phyloP scores from a whole-genome alignment of 768 basidiomycete genomes.

The Agaricus subrufescens region DNA sequence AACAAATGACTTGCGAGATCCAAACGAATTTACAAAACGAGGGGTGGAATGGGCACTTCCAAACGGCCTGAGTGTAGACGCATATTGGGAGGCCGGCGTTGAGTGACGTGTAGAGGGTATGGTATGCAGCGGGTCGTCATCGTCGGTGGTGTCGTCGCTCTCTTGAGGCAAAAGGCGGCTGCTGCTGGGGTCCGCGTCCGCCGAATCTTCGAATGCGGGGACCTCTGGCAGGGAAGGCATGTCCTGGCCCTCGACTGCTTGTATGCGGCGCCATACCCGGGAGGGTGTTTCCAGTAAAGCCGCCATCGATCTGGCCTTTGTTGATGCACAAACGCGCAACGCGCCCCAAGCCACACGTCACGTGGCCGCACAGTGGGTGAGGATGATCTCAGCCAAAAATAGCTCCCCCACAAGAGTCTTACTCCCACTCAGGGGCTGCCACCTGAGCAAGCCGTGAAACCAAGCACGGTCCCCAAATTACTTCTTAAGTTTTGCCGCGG shows the following conservation, averaged over 20 bases:
- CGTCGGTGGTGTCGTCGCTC: conserved; percentile 26
- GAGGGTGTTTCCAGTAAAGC: conserved; percentile 76
- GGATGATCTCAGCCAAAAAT: too few relatives aligned
- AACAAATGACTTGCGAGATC: conserved; percentile 45
- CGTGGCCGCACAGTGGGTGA: conserved; percentile 1
- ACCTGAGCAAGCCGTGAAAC: too few relatives aligned
- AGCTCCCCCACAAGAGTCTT: background rate
- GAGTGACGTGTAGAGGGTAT: conserved; percentile 57
- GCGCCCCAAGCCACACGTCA: background rate
- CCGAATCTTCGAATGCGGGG: conserved; percentile 66
- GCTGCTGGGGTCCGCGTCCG: conserved; percentile 26
- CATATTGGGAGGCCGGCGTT: conserved; percentile 53
- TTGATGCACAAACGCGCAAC: background rate
- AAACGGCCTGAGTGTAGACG: conserved; percentile 42
- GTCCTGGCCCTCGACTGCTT: conserved; percentile 67
- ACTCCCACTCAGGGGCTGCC: background rate
- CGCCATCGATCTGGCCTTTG: conserved; percentile 28
- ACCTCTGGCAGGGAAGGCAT: conserved; percentile 82
- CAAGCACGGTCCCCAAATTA: too few relatives aligned
- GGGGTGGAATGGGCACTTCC: conserved; percentile 43
- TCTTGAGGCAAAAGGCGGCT: conserved; percentile 21
- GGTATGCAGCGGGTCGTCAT: conserved; percentile 35
- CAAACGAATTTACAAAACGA: conserved; percentile 45
- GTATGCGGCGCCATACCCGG: conserved; percentile 78
- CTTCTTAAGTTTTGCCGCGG: too few relatives aligned